phyloP scores from a whole-genome alignment of 352 stramenopile species.

The Phytophthora niederhauseri region DNA sequence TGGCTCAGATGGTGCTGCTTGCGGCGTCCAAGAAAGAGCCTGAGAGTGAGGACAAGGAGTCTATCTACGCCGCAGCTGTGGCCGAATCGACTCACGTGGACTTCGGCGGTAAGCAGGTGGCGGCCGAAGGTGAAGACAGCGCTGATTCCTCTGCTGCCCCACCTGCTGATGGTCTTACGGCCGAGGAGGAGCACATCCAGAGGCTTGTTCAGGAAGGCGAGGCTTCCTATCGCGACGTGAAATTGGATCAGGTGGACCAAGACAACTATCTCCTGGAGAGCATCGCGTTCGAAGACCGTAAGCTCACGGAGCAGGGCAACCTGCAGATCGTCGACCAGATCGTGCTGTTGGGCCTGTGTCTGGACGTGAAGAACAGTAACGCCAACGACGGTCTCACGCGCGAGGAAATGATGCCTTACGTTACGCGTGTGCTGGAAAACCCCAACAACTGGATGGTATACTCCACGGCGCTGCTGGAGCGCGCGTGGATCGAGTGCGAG shows the following conservation, averaged over 20 bases:
- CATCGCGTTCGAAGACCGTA: constrained; percentile 87
- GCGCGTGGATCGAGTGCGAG: constrained; percentile 95
- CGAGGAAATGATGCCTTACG: constrained; percentile 96
- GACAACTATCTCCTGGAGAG: constrained; percentile 93
- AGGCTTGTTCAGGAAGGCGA: constrained; percentile 67
- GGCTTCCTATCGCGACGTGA: constrained; percentile 77
- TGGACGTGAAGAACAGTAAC: constrained; percentile 98
- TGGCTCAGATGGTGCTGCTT: constrained; percentile 90
- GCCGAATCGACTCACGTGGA: constrained; percentile 66
- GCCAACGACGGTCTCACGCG: constrained; percentile 94
- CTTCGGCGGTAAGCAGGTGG: constrained; percentile 64
- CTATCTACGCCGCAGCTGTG: constrained; percentile 60
- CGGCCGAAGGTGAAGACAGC: constrained; percentile 3
- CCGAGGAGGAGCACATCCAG: constrained; percentile 62
- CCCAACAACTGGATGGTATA: constrained; percentile 98
- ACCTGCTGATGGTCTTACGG: constrained; percentile 44
- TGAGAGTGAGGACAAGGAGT: constrained; percentile 37
- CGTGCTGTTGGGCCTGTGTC: constrained; percentile 94
- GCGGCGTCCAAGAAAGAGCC: constrained; percentile 66
- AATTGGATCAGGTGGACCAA: constrained; percentile 89
- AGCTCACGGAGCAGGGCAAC: constrained; percentile 69
- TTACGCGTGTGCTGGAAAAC: constrained; percentile 93
- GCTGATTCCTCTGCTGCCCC: constrained; percentile 3
- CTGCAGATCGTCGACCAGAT: constrained; percentile 85
- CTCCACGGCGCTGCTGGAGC: constrained; percentile 93